Percentiles rank a stretch among this genome's conserved stretches.
phyloP scores from a whole-genome alignment of 192 early-diverging fungal species.

The Entrophospora sp. region DNA sequence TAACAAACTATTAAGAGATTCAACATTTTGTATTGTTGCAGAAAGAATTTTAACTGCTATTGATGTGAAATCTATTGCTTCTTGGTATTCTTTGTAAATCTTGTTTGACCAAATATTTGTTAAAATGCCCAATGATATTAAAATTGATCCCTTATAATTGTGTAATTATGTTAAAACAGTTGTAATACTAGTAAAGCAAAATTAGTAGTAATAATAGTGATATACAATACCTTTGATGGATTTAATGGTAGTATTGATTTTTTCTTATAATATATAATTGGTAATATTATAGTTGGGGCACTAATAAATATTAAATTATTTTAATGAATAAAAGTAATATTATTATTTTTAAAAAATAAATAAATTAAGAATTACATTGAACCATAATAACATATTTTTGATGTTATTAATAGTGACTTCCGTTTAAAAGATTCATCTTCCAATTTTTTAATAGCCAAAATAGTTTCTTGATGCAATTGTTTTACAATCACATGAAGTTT shows the following conservation, averaged over 20 bases:
- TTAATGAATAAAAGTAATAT: not conserved
- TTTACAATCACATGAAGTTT: not conserved
- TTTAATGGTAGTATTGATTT: not conserved
- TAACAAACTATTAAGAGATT: not conserved
- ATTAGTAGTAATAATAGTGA: not conserved
- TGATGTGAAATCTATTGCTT: not conserved
- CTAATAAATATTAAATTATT: not conserved
- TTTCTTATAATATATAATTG: not conserved
- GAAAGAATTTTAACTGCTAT: not conserved
- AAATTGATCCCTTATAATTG: not conserved
- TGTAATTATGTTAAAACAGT: no score
- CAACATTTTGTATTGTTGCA: not conserved
- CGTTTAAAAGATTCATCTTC: not conserved
- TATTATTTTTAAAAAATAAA: not conserved
- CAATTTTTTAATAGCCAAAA: not conserved
- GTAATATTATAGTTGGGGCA: not conserved
- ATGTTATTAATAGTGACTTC: not conserved
- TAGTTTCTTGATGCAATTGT: not conserved
- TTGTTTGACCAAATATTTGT: not conserved
- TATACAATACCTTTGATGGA: not conserved
- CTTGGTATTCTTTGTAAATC: not conserved
- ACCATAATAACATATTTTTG: not conserved
- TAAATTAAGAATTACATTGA: not conserved
- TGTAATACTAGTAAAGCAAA: no score
- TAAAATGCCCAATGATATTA: not conserved